Evolutionary conservation across 2,329 filamentous ascomycete species (phyloP).

Genomic region (Curvularia lunata): DNA sequence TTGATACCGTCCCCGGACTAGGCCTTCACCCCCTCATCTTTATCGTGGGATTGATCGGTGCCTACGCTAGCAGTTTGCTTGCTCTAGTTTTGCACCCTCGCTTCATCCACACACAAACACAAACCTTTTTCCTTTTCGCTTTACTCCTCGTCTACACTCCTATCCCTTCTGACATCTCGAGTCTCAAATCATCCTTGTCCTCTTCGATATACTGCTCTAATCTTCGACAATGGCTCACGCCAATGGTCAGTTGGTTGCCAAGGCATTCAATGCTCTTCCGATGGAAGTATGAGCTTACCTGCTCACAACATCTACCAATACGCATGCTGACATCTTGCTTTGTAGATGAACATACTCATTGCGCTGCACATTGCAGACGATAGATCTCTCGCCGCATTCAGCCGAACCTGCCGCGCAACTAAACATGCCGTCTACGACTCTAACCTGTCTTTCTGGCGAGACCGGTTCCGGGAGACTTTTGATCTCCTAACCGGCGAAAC

Average conservation of each 20-base stretch:
- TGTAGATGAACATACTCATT: slow-evolving; percentile 52
- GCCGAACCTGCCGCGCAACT: slow-evolving; percentile 49
- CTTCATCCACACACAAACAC: neutral
- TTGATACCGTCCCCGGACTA: slow-evolving; percentile 8
- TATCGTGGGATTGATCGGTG: slow-evolving; percentile 1
- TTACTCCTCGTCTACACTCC: neutral
- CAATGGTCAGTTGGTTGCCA: slow-evolving; percentile 9
- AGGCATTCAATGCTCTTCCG: slow-evolving; percentile 42
- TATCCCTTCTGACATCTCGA: neutral
- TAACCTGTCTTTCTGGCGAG: slow-evolving; percentile 56
- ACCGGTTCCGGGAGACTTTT: slow-evolving; percentile 52
- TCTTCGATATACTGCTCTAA: no score
- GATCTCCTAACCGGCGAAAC: slow-evolving; percentile 39
- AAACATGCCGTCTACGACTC: slow-evolving; percentile 51
- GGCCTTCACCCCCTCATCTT: slow-evolving; percentile 9
- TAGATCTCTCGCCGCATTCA: slow-evolving; percentile 53
- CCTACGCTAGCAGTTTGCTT: slow-evolving; percentile 4
- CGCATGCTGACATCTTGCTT: slow-evolving; percentile 4
- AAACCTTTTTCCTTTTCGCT: neutral
- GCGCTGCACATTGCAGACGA: slow-evolving; percentile 50
- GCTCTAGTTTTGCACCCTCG: neutral
- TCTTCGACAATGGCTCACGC: slow-evolving; percentile 14
- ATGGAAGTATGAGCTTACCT: slow-evolving; percentile 37
- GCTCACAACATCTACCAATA: neutral
- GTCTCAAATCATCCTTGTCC: no score